Conservation (phyloP, 2,329 filamentous ascomycete species). For the Aspergillus vadensis region DNA sequence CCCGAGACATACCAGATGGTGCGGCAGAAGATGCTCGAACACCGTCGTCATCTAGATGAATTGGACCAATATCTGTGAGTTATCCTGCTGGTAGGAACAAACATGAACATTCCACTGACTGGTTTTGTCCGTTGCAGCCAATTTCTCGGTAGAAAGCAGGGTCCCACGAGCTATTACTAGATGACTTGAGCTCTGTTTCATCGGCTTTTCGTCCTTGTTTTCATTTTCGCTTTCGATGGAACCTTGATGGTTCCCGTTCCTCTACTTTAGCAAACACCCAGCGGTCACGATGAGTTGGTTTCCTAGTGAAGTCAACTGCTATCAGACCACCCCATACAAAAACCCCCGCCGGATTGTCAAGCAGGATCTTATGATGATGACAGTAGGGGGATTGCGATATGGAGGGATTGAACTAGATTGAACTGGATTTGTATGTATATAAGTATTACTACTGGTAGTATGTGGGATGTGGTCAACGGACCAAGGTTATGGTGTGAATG, state of each 20-base stretch:
- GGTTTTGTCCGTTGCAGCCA: not conserved
- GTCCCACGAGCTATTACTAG: not conserved
- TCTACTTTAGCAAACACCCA: not conserved
- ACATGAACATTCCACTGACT: not conserved
- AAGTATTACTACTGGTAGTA: not conserved
- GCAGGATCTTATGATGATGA: constrained; percentile 13
- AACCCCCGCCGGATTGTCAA: constrained; percentile 12
- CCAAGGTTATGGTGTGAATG: not conserved
- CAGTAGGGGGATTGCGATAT: not conserved
- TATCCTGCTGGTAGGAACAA: not conserved
- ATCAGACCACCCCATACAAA: not conserved
- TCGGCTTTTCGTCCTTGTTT: not conserved
- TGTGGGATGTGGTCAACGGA: not conserved
- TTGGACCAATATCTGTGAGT: constrained; percentile 32
- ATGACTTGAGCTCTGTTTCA: not conserved
- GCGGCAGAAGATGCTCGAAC: constrained; percentile 26
- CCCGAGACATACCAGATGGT: constrained; percentile 25
- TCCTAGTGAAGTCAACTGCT: not conserved
- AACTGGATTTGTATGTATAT: constrained; percentile 7
- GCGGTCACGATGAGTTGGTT: not conserved
- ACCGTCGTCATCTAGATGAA: constrained; percentile 28
- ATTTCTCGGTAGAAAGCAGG: not conserved
- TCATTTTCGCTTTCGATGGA: not conserved
- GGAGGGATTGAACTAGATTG: not conserved
- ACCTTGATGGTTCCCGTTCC: not conserved